These are phyloP conservation scores for Entamoeba invadens DNA, from an alignment of 208 protist species.

Conservation along the genomic window DNA sequence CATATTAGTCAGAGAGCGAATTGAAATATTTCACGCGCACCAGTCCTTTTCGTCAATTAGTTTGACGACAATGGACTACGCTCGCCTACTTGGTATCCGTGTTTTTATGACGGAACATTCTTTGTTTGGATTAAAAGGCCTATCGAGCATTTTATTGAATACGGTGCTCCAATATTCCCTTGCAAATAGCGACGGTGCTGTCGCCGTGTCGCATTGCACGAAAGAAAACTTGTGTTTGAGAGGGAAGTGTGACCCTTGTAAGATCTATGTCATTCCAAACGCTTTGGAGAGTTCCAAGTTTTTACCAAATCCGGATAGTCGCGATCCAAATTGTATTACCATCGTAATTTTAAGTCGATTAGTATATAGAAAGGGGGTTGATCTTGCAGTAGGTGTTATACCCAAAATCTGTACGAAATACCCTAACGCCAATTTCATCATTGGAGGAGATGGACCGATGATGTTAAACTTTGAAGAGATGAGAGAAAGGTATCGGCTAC, in stretches of 20 bases:
- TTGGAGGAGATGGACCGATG: constrained; percentile 12
- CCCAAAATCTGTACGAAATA: constrained; percentile 6
- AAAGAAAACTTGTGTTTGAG: constrained; percentile 86
- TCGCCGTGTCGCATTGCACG: constrained; percentile 87
- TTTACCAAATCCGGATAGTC: constrained; percentile 26
- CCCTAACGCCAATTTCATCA: constrained; percentile 11
- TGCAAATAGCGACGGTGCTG: constrained; percentile 73
- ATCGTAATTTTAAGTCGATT: constrained; percentile 14
- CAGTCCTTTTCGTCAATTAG: constrained; percentile 75
- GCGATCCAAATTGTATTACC: neutral
- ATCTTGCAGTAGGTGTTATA: constrained; percentile 12
- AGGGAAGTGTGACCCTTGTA: constrained; percentile 59
- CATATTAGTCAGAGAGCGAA: constrained; percentile 75
- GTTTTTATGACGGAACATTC: constrained; percentile 90
- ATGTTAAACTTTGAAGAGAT: constrained; percentile 10
- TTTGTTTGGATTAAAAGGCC: constrained; percentile 86
- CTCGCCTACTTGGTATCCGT: constrained; percentile 71
- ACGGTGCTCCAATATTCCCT: constrained; percentile 79
- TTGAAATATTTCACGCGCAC: constrained; percentile 85
- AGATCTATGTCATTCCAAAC: constrained; percentile 87
- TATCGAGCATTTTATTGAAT: constrained; percentile 76
- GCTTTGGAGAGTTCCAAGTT: constrained; percentile 69
- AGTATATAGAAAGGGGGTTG: constrained; percentile 9
- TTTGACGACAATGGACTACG: constrained; percentile 76
- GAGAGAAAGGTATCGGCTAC: neutral